phyloP scores from a whole-genome alignment of 441 rosid species.

The Euphorbia celastroides region DNA sequence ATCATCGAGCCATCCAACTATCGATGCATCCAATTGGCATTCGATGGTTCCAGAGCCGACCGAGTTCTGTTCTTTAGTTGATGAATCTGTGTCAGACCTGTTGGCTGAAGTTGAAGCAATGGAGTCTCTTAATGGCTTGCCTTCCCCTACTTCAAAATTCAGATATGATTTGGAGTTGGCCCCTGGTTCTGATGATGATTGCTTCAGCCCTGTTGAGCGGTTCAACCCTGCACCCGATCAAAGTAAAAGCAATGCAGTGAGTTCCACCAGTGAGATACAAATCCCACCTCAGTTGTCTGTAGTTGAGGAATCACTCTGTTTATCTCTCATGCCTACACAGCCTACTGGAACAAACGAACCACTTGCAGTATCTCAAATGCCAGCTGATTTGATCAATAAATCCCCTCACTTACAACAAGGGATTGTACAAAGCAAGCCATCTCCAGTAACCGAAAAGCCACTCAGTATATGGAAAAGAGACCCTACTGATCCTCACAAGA shows the following conservation, averaged over 20 bases:
- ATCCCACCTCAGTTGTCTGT: slow-evolving; percentile 35
- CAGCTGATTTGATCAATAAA: slow-evolving; percentile 14
- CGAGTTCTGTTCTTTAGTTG: slow-evolving; percentile 58
- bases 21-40: slow-evolving; percentile 58
- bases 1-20: slow-evolving; percentile 34
- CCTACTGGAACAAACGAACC: slow-evolving; percentile 34
- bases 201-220: slow-evolving; percentile 69
- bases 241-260: slow-evolving; percentile 67
- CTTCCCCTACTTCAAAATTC: slow-evolving; percentile 76
- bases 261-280: slow-evolving; percentile 61
- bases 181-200: slow-evolving; percentile 54
- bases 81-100: slow-evolving; percentile 96
- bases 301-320: slow-evolving; percentile 14
- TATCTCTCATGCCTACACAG: slow-evolving; percentile 41
- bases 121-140: slow-evolving; percentile 72
- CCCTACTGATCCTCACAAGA: slow-evolving; percentile 31
- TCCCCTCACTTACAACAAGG: slow-evolving; percentile 13
- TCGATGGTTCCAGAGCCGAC: slow-evolving; percentile 52
- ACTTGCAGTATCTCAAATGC: slow-evolving; percentile 28
- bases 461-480: slow-evolving; percentile 28
- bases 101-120: slow-evolving; percentile 98
- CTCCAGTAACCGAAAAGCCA: slow-evolving; percentile 34
- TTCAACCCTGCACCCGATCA: slow-evolving; percentile 57
- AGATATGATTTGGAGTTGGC: slow-evolving; percentile 42
- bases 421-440: slow-evolving; percentile 8